These are phyloP conservation scores for Candida xyloterini DNA, from an alignment of 805 yeast species.

Conservation along the genomic window DNA sequence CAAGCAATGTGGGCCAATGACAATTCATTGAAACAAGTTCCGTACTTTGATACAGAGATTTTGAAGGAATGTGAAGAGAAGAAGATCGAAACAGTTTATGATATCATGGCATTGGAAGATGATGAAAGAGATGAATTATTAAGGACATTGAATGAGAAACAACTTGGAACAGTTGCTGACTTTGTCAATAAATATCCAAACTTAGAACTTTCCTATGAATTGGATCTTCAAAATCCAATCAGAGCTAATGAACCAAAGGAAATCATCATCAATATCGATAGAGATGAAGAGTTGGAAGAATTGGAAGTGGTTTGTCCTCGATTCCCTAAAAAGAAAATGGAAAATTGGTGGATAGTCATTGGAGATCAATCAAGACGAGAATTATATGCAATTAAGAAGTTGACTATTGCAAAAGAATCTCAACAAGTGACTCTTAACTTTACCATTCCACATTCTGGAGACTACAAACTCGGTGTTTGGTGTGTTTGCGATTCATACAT, in stretches of 20 bases:
- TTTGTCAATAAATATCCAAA: constrained; percentile 91
- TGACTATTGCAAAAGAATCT: constrained; percentile 48
- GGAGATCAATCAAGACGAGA: constrained; percentile 63
- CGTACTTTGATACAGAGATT: constrained; percentile 52
- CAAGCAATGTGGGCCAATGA: constrained; percentile 87
- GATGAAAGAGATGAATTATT: constrained; percentile 59
- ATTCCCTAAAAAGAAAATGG: constrained; percentile 60
- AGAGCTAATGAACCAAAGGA: constrained; percentile 43
- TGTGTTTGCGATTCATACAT: constrained; percentile 86
- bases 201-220: constrained; percentile 60
- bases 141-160: constrained; percentile 43
- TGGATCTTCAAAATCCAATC: constrained; percentile 42
- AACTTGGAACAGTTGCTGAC: constrained; percentile 67
- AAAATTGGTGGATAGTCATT: constrained; percentile 84
- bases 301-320: constrained; percentile 54
- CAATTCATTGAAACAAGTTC: constrained; percentile 76
- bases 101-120: constrained; percentile 71
- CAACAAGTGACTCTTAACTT: constrained; percentile 55
- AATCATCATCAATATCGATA: constrained; percentile 48
- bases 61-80: constrained; percentile 51
- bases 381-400: constrained; percentile 70
- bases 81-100: constrained; percentile 70
- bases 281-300: constrained; percentile 78
- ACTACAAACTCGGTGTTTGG: constrained; percentile 67
- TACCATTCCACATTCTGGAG: constrained; percentile 58